A percentile compares a stretch with the other conserved stretches of the same genome.
Conservation (phyloP, 441 rosid genomes). For the Adansonia rubrostipa region DNA sequence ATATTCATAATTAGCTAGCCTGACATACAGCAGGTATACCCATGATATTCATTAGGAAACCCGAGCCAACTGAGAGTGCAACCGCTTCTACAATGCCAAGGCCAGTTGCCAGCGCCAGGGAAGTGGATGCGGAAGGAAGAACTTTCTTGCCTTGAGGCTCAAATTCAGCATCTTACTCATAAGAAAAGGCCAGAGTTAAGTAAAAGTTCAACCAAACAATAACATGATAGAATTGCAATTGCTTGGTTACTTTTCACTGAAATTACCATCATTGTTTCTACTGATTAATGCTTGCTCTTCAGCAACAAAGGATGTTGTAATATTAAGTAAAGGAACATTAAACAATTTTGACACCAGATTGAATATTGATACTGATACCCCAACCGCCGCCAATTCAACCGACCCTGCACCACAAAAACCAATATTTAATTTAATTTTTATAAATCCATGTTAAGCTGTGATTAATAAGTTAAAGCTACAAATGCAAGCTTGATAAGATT, state of each 20-base stretch:
- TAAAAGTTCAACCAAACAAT: slow-evolving; percentile 1
- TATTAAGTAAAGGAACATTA: slow-evolving; percentile 84
- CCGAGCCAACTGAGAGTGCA: slow-evolving; percentile 73
- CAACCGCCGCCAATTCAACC: slow-evolving; percentile 88
- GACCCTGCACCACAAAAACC: slow-evolving; percentile 56
- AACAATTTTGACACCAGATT: slow-evolving; percentile 87
- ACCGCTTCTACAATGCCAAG: slow-evolving; percentile 81
- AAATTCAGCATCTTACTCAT: slow-evolving; percentile 37
- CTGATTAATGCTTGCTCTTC: slow-evolving; percentile 71
- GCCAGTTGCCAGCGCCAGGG: slow-evolving; percentile 79
- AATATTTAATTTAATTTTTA: neutral
- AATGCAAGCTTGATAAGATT: neutral
- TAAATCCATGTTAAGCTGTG: neutral
- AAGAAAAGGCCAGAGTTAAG: neutral
- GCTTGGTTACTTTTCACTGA: neutral
- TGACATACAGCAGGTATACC: slow-evolving; percentile 89
- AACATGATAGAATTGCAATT: neutral
- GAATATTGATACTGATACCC: slow-evolving; percentile 80
- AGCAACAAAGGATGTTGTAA: slow-evolving; percentile 89
- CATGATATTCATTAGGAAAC: slow-evolving; percentile 83
- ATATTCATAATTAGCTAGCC: slow-evolving; percentile 32
- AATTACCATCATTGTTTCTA: slow-evolving; percentile 37
- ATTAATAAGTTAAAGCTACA: slow-evolving; percentile 2
- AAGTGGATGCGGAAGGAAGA: slow-evolving; percentile 77
- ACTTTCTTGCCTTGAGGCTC: slow-evolving; percentile 49